Base-by-base conservation (phyloP, 1,139 yeast species). In the Debaryomycetaceae sp. region DNA sequence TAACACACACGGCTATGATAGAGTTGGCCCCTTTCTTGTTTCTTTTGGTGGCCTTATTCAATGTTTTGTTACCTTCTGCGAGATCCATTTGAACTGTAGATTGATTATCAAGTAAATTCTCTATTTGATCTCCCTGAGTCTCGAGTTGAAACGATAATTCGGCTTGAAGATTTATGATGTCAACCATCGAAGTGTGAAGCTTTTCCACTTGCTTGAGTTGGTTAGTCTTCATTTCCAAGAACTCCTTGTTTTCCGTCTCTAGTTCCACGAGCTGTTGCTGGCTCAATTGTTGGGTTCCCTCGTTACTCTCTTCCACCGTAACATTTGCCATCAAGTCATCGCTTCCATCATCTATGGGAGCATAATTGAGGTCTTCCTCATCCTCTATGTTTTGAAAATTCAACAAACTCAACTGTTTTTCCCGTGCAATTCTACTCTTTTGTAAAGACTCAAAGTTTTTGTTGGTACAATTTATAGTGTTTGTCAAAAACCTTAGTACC, bases 161-260 rank as follows among this genome's bases (percentile, higher is more conserved):
- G 31, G 85, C 75, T 57, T 90, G 96, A 51, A 93, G 65, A 45
- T 83, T 81, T 1, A 93, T 79, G 42, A 93, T 86, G 58, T 90
- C 97, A 43, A 83, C 66, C 69, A 91, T 83, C 2, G 96, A 81
- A 48, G 75, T 76, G 59, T 90, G 95, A n/a, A 93, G 80, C 49
- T 76, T 71, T 51, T 80, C 82, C 8, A 83, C 87, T 51, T 82
- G 81, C 44, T 81, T 78, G 38, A 91, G 66, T 52, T 90, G 95
- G 42, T 81, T 81, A 14, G 78, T 67, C 54, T 86, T 85, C 45
- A 78, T 61, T 43, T 75, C 68, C 14, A 90, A 62, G 34, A 91
- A 70, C 45, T 81, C 84, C 48, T 80, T 76, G 60, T 88, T 93
- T 59, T 93, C 98, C 11, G 70, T 65, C 52, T 85, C 83, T 24